Evolutionary conservation across 352 stramenopile genomes (phyloP), one percentile per base, ranked within the genome.

Genomic region (Phytophthora syringae): DNA sequence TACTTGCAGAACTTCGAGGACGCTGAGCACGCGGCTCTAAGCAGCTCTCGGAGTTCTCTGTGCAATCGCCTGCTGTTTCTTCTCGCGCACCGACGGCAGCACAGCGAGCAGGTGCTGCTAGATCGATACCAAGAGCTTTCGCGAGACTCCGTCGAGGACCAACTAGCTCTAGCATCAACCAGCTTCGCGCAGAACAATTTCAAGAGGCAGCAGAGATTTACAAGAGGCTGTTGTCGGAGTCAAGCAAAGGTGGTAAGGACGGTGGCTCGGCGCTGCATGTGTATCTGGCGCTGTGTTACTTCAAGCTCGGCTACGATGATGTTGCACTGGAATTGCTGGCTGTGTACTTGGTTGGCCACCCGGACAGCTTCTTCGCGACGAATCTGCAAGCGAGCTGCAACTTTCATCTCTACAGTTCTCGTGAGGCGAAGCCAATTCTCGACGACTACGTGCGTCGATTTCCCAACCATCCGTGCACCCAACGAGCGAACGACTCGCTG

Each of bases 271-370:
- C 82, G 3, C 43, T 94, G 22, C 74, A 92, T 22, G 76, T 92
- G 28, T 94, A 94, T 65, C 59, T 94, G 12, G 82, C 83, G 10
- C 74, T 92, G 60, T 92, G 83, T 56, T 94, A 92, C 65, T 92
- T 88, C 64, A 71, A 79, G 15, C 47, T 86, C 13, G 83, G 88
- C 43, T 92, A 89, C 63, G 89, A 86, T 28, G 85, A 92, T 51
- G 69, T 94, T 0, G 76, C 83, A 12, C 63, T 89, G 10, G 85
- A 94, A 43, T 40, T 94, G 22, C 49, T 92, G 13, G 67, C 67
- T 0, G 76, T 80, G 47, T 94, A 94, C 39, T 39, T 92, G 24
- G 59, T 78, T 18, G 40, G 55, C 0, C 70, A 89, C 22, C 63
- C 63, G 1, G 72, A 82, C 44, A 91, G 81, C 57, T 84, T 87